Conservation (phyloP, 176 grass and related monocot species). For the Canna indica region DNA sequence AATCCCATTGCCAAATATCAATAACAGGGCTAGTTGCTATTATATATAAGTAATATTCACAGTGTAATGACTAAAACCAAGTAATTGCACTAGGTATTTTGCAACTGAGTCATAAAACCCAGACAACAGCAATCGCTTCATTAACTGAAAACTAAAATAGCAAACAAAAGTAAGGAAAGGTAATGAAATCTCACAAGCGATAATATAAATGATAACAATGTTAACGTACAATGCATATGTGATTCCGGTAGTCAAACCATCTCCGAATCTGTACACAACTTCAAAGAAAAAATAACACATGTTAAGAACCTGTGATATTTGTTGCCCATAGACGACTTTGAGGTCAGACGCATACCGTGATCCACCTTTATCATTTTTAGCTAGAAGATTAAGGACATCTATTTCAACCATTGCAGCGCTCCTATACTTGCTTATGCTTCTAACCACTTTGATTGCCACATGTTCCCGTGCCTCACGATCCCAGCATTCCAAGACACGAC, state of each 20-base stretch:
- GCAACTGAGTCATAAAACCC: background rate
- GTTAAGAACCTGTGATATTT: conserved; percentile 8
- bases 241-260: conserved; percentile 95
- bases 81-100: background rate
- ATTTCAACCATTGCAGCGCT: conserved; percentile 88
- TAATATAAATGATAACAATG: conserved; percentile 7
- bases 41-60: background rate
- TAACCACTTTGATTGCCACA: conserved; percentile 84
- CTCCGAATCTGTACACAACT: conserved; percentile 91
- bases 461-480: conserved; percentile 75
- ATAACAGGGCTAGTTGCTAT: background rate
- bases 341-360: conserved; percentile 39
- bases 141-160: background rate
- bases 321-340: conserved; percentile 7
- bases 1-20: background rate
- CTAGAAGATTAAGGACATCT: conserved; percentile 67
- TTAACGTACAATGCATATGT: conserved; percentile 96
- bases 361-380: conserved; percentile 54
- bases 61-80: background rate
- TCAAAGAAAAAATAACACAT: conserved; percentile 11
- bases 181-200: conserved; percentile 2
- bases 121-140: background rate
- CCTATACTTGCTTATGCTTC: conserved; percentile 77
- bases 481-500: conserved; percentile 99
- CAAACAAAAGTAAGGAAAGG: background rate